These are phyloP conservation scores for Zygoascus meyerae DNA, from an alignment of 1,139 yeast genomes.

Conservation along the genomic window DNA sequence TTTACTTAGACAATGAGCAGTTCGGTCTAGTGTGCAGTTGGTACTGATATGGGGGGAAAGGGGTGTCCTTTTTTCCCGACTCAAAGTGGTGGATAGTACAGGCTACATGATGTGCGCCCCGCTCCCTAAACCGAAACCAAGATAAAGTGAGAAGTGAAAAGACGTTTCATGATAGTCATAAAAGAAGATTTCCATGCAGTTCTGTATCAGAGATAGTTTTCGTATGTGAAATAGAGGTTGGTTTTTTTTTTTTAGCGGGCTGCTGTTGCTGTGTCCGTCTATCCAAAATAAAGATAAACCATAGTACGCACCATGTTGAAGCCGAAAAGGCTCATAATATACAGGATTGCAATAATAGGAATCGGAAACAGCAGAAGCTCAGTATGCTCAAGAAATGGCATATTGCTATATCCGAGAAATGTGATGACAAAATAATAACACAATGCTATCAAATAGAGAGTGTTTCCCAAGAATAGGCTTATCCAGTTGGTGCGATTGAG, in stretches of 20 bases:
- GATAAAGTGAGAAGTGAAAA: not conserved
- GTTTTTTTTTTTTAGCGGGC: too few relatives aligned
- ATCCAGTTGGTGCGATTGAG: conserved; percentile 59
- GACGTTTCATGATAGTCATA: too few relatives aligned
- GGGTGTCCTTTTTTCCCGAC: too few relatives aligned
- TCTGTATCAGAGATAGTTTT: too few relatives aligned
- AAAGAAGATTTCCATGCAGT: too few relatives aligned
- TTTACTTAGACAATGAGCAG: too few relatives aligned
- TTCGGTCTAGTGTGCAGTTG: too few relatives aligned
- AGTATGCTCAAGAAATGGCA: conserved; percentile 68
- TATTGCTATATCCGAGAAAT: conserved; percentile 79
- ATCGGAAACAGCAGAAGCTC: conserved; percentile 52
- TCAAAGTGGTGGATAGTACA: too few relatives aligned
- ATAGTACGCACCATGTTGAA: conserved; percentile 65
- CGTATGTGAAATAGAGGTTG: too few relatives aligned
- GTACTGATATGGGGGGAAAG: too few relatives aligned
- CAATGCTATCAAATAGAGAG: conserved; percentile 65
- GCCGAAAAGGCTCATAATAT: conserved; percentile 51
- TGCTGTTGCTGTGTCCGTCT: not conserved
- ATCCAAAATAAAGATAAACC: conserved; percentile 59
- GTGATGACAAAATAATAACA: conserved; percentile 74
- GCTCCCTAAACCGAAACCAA: too few relatives aligned
- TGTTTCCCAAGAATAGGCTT: conserved; percentile 66
- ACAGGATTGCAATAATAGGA: conserved; percentile 51
- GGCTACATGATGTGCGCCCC: too few relatives aligned